Evolutionary conservation across 1,284 basidiomycete species (phyloP).

Genomic region (Tremellales sp.): DNA sequence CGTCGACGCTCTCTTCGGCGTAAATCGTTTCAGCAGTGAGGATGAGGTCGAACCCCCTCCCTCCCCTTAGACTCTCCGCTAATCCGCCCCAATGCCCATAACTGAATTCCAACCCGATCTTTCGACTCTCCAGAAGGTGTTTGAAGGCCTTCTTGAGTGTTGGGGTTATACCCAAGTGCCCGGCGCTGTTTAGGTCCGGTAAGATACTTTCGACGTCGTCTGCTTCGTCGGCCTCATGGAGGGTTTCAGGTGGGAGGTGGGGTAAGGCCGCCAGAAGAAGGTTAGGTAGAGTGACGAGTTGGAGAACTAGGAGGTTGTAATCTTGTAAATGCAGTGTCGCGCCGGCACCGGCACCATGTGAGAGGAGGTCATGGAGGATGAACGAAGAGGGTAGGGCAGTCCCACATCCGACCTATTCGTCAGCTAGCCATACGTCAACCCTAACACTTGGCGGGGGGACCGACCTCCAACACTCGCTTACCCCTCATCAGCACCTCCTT

Average conservation of each 20-base stretch:
- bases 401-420: constrained; percentile 79
- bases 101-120: constrained; percentile 69
- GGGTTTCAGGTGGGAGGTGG: constrained; percentile 19
- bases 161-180: constrained; percentile 58
- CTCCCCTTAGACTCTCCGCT: constrained; percentile 14
- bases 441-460: constrained; percentile 6
- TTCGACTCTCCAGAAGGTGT: constrained; percentile 54
- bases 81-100: constrained; percentile 68
- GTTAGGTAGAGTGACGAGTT: constrained; percentile 82
- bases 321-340: constrained; percentile 76
- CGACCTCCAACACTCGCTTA: constrained; percentile 62
- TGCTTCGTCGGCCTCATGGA: constrained; percentile 23
- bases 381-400: constrained; percentile 80
- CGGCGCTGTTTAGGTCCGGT: constrained; percentile 22
- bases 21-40: constrained; percentile 95
- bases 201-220: constrained; percentile 50
- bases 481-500: constrained; percentile 44
- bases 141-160: constrained; percentile 64
- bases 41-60: constrained; percentile 61
- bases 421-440: constrained; percentile 3
- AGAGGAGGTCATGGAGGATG: constrained; percentile 63
- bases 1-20: constrained; percentile 60
- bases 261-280: constrained; percentile 61
- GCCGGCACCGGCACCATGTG: constrained; percentile 2
- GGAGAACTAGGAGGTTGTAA: constrained; percentile 80